phyloP scores from a whole-genome alignment of 2,329 filamentous ascomycete species.

The Monosporascus ibericus region DNA sequence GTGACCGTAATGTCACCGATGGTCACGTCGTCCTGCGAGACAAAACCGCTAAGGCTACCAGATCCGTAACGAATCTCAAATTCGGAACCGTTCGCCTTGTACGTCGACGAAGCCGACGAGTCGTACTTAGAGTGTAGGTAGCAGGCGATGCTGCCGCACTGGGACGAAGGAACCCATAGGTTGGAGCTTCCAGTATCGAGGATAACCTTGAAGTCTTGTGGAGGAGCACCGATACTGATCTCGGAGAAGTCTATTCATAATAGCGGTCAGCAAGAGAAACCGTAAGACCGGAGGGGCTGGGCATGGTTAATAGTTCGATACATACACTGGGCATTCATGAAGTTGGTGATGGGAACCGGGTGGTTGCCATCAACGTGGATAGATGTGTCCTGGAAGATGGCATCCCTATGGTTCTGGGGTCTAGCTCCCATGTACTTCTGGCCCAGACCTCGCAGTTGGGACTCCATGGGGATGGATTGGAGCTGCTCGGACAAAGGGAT shows the following conservation, averaged over 20 bases:
- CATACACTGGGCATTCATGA: conserved; percentile 97
- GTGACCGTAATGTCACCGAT: conserved; percentile 89
- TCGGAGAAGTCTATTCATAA: conserved; percentile 78
- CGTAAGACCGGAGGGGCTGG: background rate
- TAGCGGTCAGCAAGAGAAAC: conserved; percentile 2
- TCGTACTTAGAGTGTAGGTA: conserved; percentile 97
- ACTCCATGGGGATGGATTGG: conserved; percentile 69
- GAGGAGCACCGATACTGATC: conserved; percentile 84
- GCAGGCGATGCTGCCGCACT: conserved; percentile 94
- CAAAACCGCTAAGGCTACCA: conserved; percentile 85
- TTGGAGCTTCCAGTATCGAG: conserved; percentile 98
- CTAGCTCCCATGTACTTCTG: conserved; percentile 95
- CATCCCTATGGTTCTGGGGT: conserved; percentile 61
- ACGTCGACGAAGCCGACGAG: conserved; percentile 79
- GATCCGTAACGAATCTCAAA: conserved; percentile 97
- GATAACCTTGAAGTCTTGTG: conserved; percentile 96
- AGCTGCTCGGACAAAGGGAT: conserved; percentile 86
- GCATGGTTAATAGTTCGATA: conserved; percentile 9
- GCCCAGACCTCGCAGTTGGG: conserved; percentile 74
- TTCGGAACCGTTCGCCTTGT: conserved; percentile 86
- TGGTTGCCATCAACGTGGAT: conserved; percentile 63
- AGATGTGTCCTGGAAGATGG: conserved; percentile 72
- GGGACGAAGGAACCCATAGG: conserved; percentile 89
- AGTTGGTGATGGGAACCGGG: conserved; percentile 88
- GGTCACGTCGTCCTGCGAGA: conserved; percentile 78